Conservation (phyloP, 192 early-diverging fungal genomes). For the Linnemannia exigua region DNA sequence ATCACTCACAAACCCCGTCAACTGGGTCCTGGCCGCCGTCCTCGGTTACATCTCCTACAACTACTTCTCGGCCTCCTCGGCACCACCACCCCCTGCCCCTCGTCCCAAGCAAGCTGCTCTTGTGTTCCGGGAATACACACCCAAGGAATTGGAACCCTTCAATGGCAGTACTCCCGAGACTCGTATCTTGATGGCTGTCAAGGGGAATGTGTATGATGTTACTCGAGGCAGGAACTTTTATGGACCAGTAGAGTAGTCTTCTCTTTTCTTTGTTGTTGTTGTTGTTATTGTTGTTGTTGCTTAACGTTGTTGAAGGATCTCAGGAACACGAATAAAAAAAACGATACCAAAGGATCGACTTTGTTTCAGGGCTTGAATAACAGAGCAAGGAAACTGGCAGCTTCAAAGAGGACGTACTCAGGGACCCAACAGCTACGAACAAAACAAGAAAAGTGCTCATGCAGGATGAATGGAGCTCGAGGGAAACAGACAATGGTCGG, state of each 20-base stretch:
- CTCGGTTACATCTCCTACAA: slow-evolving; percentile 69
- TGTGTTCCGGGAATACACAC: slow-evolving; percentile 83
- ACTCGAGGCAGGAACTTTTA: slow-evolving; percentile 87
- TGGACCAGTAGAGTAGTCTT: slow-evolving; percentile 75
- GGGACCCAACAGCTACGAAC: too few relatives aligned
- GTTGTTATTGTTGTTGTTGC: too few relatives aligned
- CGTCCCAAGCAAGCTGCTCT: slow-evolving; percentile 66
- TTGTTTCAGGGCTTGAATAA: too few relatives aligned
- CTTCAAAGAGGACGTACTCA: too few relatives aligned
- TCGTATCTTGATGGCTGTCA: slow-evolving; percentile 86
- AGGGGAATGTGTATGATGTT: slow-evolving; percentile 93
- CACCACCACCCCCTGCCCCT: slow-evolving; percentile 35
- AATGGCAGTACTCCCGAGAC: slow-evolving; percentile 76
- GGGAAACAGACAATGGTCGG: too few relatives aligned
- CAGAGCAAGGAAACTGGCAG: too few relatives aligned
- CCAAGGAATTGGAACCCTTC: slow-evolving; percentile 78
- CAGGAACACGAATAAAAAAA: too few relatives aligned
- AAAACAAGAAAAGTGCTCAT: too few relatives aligned
- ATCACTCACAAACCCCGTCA: slow-evolving; percentile 69
- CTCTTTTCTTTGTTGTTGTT: background rate
- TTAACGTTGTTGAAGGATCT: too few relatives aligned
- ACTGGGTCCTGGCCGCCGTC: slow-evolving; percentile 76
- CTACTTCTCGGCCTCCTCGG: slow-evolving; percentile 53
- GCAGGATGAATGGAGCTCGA: too few relatives aligned
- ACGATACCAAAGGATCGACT: too few relatives aligned